Conservation (phyloP, 2,329 filamentous ascomycete species). For the Cladosporium sphaerospermum region DNA sequence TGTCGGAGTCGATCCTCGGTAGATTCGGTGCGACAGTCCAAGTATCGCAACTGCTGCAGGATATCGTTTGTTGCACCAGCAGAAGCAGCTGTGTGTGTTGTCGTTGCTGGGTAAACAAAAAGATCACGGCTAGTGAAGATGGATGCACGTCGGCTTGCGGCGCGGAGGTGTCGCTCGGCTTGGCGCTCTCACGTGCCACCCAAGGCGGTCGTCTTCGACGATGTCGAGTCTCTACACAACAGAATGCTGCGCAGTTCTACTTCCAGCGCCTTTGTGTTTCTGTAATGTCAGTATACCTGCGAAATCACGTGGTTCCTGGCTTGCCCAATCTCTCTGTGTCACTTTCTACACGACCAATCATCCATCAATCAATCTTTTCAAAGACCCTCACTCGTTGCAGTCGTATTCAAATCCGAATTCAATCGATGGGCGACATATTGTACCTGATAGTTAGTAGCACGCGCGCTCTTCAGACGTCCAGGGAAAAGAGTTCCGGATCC, state of each 20-base stretch:
- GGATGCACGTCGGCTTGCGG: constrained; percentile 6
- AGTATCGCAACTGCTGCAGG: neutral
- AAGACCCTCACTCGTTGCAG: no score
- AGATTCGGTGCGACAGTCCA: neutral
- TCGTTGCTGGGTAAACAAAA: constrained; percentile 11
- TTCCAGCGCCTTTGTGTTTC: no score
- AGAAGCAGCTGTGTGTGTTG: neutral
- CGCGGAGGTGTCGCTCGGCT: constrained; percentile 5
- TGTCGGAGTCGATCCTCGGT: neutral
- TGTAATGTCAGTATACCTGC: no score
- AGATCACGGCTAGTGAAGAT: constrained; percentile 1
- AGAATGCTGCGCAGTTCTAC: no score
- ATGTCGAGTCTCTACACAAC: no score
- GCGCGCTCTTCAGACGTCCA: neutral
- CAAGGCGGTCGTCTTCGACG: neutral
- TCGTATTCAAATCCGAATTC: no score
- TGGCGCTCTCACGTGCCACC: neutral
- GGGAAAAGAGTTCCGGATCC: neutral
- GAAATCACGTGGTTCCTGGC: no score
- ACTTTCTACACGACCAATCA: no score
- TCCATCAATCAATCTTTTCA: no score
- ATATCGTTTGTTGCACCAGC: neutral
- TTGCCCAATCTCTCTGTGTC: no score
- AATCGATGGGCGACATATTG: no score
- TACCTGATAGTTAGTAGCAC: neutral